phyloP scores from a whole-genome alignment of 768 basidiomycete genomes.

The Suillus paluster region DNA sequence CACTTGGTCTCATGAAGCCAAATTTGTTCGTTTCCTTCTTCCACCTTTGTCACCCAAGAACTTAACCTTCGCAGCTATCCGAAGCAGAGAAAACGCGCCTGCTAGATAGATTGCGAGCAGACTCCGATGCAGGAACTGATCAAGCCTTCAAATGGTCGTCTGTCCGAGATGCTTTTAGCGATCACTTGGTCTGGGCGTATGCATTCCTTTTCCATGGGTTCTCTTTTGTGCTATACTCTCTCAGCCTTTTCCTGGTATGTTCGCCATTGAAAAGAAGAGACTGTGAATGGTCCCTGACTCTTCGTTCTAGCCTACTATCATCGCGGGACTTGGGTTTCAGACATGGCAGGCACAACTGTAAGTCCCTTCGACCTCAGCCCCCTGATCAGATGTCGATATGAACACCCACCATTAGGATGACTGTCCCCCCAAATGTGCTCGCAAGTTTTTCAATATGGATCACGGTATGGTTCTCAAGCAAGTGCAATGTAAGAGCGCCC shows the following conservation, averaged over 20 bases:
- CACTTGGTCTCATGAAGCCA: constrained; percentile 61
- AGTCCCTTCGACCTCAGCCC: constrained; percentile 17
- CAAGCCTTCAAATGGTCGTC: constrained; percentile 63
- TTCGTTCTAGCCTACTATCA: constrained; percentile 57
- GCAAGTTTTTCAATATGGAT: constrained; percentile 53
- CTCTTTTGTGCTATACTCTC: constrained; percentile 60
- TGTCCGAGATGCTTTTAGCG: constrained; percentile 57
- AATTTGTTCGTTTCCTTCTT: constrained; percentile 46
- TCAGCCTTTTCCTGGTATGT: constrained; percentile 60
- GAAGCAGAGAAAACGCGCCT: constrained; percentile 55
- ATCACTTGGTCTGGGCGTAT: constrained; percentile 65
- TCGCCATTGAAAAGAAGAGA: not conserved
- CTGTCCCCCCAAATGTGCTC: constrained; percentile 60
- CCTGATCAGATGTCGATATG: not conserved
- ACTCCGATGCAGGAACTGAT: constrained; percentile 56
- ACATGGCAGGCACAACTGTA: constrained; percentile 67
- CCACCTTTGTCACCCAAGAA: not conserved
- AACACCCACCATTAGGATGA: constrained; percentile 45
- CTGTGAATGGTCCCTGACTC: not conserved
- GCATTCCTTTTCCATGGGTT: constrained; percentile 65
- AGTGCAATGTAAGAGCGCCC: constrained; percentile 48
- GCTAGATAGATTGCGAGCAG: constrained; percentile 50
- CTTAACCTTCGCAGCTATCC: constrained; percentile 44
- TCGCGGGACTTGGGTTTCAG: constrained; percentile 57
- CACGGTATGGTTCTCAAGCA: constrained; percentile 57